phyloP scores from a whole-genome alignment of 495 filamentous ascomycete genomes.

The Oidiodendron maius region DNA sequence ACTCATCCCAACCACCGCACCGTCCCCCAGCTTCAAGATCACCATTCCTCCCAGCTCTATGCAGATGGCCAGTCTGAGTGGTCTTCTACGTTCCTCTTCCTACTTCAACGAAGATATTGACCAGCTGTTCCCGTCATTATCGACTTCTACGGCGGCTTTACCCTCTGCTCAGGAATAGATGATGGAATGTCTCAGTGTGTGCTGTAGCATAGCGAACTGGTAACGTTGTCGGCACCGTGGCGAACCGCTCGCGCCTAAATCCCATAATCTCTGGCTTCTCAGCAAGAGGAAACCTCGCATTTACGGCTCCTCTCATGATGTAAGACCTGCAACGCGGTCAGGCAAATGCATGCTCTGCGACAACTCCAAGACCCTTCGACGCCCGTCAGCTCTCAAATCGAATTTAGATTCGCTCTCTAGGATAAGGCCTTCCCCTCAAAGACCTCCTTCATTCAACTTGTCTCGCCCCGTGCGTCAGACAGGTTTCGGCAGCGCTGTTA shows the following conservation, averaged over 20 bases:
- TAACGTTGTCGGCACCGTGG: conserved; percentile 60
- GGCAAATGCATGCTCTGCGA: conserved; percentile 27
- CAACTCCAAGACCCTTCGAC: conserved; percentile 16
- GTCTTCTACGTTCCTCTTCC: conserved; percentile 74
- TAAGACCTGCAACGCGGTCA: conserved; percentile 23
- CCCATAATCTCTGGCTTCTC: conserved; percentile 79
- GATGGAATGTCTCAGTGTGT: too few relatives aligned
- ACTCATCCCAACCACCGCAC: conserved; percentile 62
- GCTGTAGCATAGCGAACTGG: conserved; percentile 30
- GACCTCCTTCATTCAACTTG: background rate
- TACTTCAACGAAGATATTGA: conserved; percentile 42
- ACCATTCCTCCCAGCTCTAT: conserved; percentile 54
- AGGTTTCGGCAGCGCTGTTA: background rate
- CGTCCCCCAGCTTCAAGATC: conserved; percentile 58
- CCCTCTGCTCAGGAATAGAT: conserved; percentile 62
- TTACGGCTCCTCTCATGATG: conserved; percentile 72
- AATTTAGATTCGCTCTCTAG: conserved; percentile 22
- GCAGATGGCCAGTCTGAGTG: conserved; percentile 53
- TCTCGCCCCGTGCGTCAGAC: background rate
- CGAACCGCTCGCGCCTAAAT: conserved; percentile 74
- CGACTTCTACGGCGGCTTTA: conserved; percentile 78
- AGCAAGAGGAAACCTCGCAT: conserved; percentile 78
- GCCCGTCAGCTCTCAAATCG: conserved; percentile 20
- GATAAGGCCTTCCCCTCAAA: background rate
- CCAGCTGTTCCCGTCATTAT: conserved; percentile 55